phyloP scores from a whole-genome alignment of 163 green algal species.

The Chlamydomonas reinhardtii region DNA sequence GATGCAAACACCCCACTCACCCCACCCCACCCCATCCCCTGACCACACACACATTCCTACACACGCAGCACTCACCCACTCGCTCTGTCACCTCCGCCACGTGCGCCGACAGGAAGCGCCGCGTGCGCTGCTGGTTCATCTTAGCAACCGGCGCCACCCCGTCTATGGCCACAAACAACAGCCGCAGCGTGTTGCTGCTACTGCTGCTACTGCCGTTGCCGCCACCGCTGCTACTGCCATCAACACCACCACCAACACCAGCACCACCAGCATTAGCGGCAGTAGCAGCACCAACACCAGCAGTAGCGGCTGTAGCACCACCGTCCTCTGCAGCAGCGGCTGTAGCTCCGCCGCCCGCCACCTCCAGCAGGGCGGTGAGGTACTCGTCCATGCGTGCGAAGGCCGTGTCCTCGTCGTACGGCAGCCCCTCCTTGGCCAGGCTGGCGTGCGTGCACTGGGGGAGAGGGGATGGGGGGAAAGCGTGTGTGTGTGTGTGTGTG shows the following conservation, averaged over 20 bases:
- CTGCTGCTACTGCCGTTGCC: too few species aligned
- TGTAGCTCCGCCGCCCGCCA: constrained; percentile 1
- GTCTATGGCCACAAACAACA: constrained; percentile 68
- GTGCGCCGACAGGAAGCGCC: constrained; percentile 66
- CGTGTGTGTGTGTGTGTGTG: too few species aligned
- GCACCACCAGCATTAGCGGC: neutral
- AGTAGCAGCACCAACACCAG: neutral
- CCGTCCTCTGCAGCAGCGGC: neutral
- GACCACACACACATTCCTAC: too few species aligned
- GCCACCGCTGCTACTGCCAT: neutral
- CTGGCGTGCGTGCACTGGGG: constrained; percentile 28
- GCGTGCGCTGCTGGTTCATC: constrained; percentile 71
- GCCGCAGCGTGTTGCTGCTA: neutral
- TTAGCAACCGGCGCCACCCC: constrained; percentile 70
- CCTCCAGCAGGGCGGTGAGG: constrained; percentile 58
- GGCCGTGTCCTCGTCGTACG: constrained; percentile 24
- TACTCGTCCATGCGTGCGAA: constrained; percentile 53
- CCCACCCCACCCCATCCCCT: constrained; percentile 28
- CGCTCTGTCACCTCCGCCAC: constrained; percentile 71
- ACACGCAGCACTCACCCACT: constrained; percentile 77
- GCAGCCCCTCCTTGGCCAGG: neutral
- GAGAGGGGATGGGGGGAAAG: constrained; percentile 86
- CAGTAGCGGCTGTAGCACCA: neutral
- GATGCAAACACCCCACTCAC: too few species aligned
- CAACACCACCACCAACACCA: neutral